Evolutionary conservation across 768 basidiomycete genomes (phyloP), one percentile per base, ranked within the genome.

Genomic region (Termitomyces heimii): DNA sequence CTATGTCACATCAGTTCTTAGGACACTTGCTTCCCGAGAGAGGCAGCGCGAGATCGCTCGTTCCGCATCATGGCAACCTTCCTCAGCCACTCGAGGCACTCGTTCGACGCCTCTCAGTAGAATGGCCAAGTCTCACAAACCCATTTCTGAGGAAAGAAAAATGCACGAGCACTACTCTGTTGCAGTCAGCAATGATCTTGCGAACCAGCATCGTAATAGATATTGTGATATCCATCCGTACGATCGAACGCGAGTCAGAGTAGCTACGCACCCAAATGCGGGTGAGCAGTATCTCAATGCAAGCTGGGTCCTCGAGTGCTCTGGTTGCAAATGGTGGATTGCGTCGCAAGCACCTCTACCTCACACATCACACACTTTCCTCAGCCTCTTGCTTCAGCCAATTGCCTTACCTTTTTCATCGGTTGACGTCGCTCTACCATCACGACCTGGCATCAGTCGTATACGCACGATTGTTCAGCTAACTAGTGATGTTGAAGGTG

Each of bases 391-490:
- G 60, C 67, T 82, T 35, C 81, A 83, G 57, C 77, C 80, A 28
- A 68, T 75, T 46, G 58, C 69, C 3, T 57, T 62, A 8, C 81
- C 78, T 16, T 65, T 74, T 16, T 52, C 65, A 26, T 55, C 63
- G n/a, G 8, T 24, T 52, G 16, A 34, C 39, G 39, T 57, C 10
- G 31, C 61, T 46, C 3, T 37, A 52, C 44, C 60, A 4, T 35
- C 66, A 29, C 58, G 43, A 35, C 70, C 66, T 24, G 24, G 5
- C 14, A 12, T 35, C 20, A 79, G 76, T 60, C 82, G 78, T 22
- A 73, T 92, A 10, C 81, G 85, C 50, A 91, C 89, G 1, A 80
- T 92, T 62, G 88, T 95, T 12, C 93, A 94, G 69, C 80, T 95
- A 49, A 92, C 93, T 0, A 83, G 73, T 58, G 78, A 84, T 61